These are phyloP conservation scores for Phytophthora hibernalis DNA, from an alignment of 352 stramenopile species.

Conservation along the genomic window DNA sequence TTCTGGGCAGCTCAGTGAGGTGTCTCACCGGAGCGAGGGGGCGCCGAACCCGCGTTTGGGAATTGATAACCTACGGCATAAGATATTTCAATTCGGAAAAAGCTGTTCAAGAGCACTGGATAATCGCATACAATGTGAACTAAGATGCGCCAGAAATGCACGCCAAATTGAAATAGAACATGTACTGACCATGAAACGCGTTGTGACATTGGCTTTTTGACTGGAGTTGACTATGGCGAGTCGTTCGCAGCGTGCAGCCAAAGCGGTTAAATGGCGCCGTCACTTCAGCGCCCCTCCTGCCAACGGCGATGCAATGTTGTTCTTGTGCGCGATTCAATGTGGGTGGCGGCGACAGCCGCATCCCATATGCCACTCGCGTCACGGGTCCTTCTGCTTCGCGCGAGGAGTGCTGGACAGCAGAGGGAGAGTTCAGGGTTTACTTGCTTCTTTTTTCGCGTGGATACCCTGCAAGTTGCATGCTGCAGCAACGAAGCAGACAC, in stretches of 20 bases:
- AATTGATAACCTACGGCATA: not conserved
- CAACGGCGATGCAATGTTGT: not conserved
- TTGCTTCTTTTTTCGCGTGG: slow-evolving; percentile 33
- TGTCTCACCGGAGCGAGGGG: slow-evolving; percentile 45
- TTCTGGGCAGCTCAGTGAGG: slow-evolving; percentile 38
- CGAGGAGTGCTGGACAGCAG: slow-evolving; percentile 1
- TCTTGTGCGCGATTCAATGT: not conserved
- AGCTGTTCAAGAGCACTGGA: not conserved
- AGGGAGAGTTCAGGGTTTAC: slow-evolving; percentile 20
- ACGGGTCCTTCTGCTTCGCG: slow-evolving; percentile 23
- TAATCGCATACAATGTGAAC: not conserved
- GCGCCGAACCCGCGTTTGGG: slow-evolving; percentile 1
- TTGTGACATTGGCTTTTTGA: slow-evolving; percentile 45
- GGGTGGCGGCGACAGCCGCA: not conserved
- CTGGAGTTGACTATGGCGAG: slow-evolving; percentile 35
- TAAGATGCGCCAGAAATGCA: too few relatives aligned
- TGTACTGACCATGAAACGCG: slow-evolving; percentile 16
- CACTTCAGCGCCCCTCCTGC: not conserved
- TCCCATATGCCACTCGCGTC: slow-evolving; percentile 1
- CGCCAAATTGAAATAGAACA: not conserved
- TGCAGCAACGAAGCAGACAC: not conserved
- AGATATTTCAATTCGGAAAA: not conserved
- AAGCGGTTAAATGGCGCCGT: not conserved
- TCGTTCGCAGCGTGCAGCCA: slow-evolving; percentile 4
- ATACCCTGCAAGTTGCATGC: slow-evolving; percentile 24